Conservation (phyloP, 345 rosid species). For the Durio zibethinus region DNA sequence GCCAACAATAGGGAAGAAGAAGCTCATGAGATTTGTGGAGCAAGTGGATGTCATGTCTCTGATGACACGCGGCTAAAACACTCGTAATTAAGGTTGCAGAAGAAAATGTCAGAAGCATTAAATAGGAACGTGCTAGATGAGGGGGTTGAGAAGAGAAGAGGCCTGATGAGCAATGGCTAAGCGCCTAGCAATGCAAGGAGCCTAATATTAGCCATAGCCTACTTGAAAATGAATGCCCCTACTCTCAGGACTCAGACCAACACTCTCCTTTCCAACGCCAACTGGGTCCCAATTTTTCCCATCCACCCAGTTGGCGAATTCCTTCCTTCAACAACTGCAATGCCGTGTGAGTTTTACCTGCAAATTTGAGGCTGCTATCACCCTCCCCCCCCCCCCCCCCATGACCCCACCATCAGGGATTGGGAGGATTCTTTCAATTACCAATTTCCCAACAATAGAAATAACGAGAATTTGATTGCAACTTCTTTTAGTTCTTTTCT, state of each 20-base stretch:
- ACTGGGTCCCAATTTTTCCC: neutral
- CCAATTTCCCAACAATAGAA: neutral
- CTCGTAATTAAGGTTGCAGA: slow-evolving; percentile 1
- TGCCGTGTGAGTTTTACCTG: slow-evolving; percentile 17
- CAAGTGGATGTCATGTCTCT: neutral
- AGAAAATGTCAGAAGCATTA: slow-evolving; percentile 18
- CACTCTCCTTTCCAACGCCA: neutral
- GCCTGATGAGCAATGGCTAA: neutral
- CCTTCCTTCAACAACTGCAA: neutral
- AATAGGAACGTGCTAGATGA: slow-evolving; percentile 3
- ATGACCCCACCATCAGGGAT: neutral
- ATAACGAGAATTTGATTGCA: neutral
- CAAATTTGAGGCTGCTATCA: neutral
- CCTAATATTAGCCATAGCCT: slow-evolving; percentile 3
- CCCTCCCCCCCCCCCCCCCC: neutral
- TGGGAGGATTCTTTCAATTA: neutral
- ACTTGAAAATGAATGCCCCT: neutral
- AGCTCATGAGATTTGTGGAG: neutral
- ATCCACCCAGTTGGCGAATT: slow-evolving; percentile 1
- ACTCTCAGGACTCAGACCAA: neutral
- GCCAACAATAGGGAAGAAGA: no score
- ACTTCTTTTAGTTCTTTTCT: neutral
- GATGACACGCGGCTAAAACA: slow-evolving; percentile 5
- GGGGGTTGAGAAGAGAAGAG: neutral
- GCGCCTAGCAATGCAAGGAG: neutral